Evolutionary conservation across 345 rosid species (phyloP).

Genomic region (Eucalyptus regnans): DNA sequence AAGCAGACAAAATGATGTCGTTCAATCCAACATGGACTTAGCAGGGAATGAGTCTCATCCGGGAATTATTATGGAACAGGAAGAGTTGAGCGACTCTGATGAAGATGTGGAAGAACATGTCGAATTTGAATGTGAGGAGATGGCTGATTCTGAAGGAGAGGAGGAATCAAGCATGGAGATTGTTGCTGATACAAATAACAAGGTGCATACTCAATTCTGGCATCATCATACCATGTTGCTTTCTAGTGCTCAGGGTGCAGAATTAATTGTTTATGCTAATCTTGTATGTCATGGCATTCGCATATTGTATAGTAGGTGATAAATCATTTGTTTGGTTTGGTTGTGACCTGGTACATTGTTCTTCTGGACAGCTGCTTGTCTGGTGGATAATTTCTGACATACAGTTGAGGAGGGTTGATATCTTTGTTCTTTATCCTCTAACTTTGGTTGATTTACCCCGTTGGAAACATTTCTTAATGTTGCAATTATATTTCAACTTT

Average conservation of each 20-base stretch:
- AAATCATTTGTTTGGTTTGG: background rate
- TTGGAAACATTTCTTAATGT: background rate
- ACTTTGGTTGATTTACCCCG: background rate
- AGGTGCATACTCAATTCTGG: constrained; percentile 18
- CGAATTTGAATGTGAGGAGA: constrained; percentile 97
- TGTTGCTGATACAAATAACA: constrained; percentile 23
- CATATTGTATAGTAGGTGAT: background rate
- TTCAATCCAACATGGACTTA: constrained; percentile 22
- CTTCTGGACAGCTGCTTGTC: background rate
- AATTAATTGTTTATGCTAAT: background rate
- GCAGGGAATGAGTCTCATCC: constrained; percentile 46
- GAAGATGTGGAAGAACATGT: constrained; percentile 88
- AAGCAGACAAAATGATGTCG: constrained; percentile 6
- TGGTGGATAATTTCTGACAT: background rate
- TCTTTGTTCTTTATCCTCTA: background rate
- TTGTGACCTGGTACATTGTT: background rate
- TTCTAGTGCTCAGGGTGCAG: background rate
- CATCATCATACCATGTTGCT: background rate
- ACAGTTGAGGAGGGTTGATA: background rate
- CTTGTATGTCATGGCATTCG: background rate
- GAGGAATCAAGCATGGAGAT: constrained; percentile 37
- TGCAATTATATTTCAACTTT: background rate
- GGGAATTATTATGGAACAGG: constrained; percentile 95
- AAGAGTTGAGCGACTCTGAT: constrained; percentile 94
- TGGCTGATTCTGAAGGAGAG: constrained; percentile 96